phyloP scores from a whole-genome alignment of 2,329 filamentous ascomycete genomes.

The Pestalotiopsis sp. region DNA sequence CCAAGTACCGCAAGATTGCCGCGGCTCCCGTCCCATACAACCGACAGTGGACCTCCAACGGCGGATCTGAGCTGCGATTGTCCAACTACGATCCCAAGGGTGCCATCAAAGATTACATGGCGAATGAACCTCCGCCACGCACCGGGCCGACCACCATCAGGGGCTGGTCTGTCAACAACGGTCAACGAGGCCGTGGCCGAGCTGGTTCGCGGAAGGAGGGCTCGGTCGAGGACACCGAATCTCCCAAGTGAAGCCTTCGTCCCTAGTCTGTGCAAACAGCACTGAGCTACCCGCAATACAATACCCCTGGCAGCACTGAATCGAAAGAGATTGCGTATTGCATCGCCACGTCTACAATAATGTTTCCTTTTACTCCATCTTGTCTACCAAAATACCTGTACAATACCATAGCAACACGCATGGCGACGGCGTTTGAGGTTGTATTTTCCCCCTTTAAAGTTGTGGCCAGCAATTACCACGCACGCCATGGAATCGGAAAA shows the following conservation, averaged over 20 bases:
- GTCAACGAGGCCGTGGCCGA: constrained; percentile 28
- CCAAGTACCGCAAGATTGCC: constrained; percentile 60
- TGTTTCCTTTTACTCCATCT: background rate
- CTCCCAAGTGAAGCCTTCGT: constrained; percentile 11
- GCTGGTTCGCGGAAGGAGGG: constrained; percentile 27
- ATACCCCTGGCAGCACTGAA: background rate
- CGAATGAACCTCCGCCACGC: constrained; percentile 56
- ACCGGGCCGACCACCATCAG: constrained; percentile 59
- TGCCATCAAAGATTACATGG: constrained; percentile 60
- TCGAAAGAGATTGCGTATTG: background rate
- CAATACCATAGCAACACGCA: background rate
- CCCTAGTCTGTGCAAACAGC: background rate
- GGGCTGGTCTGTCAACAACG: constrained; percentile 56
- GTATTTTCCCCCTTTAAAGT: background rate
- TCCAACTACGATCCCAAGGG: constrained; percentile 57
- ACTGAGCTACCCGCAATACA: background rate
- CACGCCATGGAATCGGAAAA: background rate
- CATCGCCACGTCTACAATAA: background rate
- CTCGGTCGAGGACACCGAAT: constrained; percentile 17
- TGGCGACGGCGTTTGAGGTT: constrained; percentile 1
- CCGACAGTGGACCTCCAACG: constrained; percentile 47
- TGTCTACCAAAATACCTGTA: background rate
- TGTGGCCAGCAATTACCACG: background rate
- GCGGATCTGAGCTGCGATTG: constrained; percentile 56
- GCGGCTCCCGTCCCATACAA: constrained; percentile 59